Base-by-base conservation (phyloP, 148 eudicot species). In the Heliosperma pusillum region DNA sequence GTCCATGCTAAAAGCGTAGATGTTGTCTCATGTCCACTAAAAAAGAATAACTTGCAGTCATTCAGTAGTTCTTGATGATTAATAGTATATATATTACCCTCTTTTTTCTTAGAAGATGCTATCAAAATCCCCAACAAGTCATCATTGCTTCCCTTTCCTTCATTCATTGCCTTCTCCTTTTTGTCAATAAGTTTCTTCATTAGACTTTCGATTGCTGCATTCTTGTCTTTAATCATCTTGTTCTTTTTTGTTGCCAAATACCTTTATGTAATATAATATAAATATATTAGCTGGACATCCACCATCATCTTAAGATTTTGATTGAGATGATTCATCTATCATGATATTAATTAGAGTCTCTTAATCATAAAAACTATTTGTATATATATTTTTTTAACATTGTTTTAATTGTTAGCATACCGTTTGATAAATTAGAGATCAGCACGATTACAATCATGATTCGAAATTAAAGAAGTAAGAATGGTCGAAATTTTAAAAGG, bases 101-200 rank as follows among this genome's bases (percentile, higher is more conserved):
- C 73, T 26, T 30, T 30, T 7, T 33, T n/a, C 45, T 65, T 79
- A 0, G 53, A 47, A 47, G 77, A 79, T 21, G 66, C 81, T 40
- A 79, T 66, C 73, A 79, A 21, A 57, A 74, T 73, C 2, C 81
- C 81, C 10, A 79, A 21, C 24, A 79, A 66, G 30, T 79, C 81
- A 44, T 74, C 45, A 17, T 17, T 62, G 58, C 68, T 22, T 53
- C 60, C 65, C 44, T 65, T 76, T 40, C 81, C 81, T 1, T 42
- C 77, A 50, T 73, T 58, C 68, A 78, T 73, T 19, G 72, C 73
- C 47, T 56, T 72, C 73, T 56, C 55, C 33, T 76, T 73, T 44
- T 78, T 78, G 2, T 78, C 66, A 3, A 66, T 44, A 20, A 78
- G 22, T 24, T 63, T 66, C 11, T 57, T 57, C 59, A 82, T 8